phyloP scores from a whole-genome alignment of 768 basidiomycete genomes.

The Tylopilus intermedius region DNA sequence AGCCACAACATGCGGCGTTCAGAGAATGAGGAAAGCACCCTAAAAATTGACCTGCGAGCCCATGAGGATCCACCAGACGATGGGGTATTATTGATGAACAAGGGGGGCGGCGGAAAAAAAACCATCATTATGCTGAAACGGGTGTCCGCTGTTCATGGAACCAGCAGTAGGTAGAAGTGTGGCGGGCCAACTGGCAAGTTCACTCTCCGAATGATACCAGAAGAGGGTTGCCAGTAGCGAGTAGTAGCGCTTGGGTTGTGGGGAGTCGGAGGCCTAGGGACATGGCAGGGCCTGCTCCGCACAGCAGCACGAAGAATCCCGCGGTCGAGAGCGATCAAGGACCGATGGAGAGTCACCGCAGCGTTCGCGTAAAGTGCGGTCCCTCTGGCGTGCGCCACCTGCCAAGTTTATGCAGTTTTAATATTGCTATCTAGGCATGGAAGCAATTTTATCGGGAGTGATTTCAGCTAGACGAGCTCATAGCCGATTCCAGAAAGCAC shows the following conservation, averaged over 20 bases:
- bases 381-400: slow-evolving; percentile 4
- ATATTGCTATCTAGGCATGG: not conserved
- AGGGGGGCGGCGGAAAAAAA: not conserved
- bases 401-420: slow-evolving; percentile 2
- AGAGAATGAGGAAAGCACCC: not conserved
- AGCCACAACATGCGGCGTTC: not conserved
- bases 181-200: not conserved
- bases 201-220: not conserved
- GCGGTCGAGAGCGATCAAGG: not conserved
- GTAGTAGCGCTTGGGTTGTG: not conserved
- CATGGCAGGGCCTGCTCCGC: not conserved
- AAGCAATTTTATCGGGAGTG: not conserved
- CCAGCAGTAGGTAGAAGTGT: slow-evolving; percentile 1
- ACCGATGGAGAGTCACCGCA: not conserved
- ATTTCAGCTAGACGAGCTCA: not conserved
- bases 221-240: too few relatives aligned
- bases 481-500: not conserved
- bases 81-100: not conserved
- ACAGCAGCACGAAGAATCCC: not conserved
- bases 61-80: not conserved
- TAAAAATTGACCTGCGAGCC: not conserved
- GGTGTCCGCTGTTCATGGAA: not conserved
- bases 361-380: not conserved
- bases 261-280: not conserved
- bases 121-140: not conserved